Evolutionary conservation across 768 basidiomycete species (phyloP).

Genomic region (Kwoniella dendrophila): DNA sequence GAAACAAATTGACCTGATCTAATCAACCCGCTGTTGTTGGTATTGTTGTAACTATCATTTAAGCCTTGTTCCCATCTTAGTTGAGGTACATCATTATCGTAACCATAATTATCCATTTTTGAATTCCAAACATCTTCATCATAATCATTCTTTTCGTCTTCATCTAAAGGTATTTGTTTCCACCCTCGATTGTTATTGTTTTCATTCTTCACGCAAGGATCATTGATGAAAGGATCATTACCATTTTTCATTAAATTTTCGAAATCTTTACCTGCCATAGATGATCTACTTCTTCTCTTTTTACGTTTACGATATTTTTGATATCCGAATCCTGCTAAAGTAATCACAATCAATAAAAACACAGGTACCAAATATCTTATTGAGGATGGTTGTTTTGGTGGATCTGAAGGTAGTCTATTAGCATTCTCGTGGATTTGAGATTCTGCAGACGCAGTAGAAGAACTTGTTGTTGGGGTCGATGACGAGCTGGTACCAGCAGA

Average conservation of each 20-base stretch:
- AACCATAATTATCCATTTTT: constrained; percentile 18
- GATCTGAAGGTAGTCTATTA: constrained; percentile 12
- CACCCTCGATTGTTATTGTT: constrained; percentile 16
- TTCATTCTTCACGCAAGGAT: neutral
- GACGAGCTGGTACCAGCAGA: neutral
- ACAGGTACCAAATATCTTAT: constrained; percentile 34
- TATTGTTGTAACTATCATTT: neutral
- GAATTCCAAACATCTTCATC: constrained; percentile 10
- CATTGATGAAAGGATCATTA: constrained; percentile 7
- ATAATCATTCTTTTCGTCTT: constrained; percentile 29
- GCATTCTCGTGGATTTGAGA: too few relatives aligned
- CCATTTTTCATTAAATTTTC: constrained; percentile 15
- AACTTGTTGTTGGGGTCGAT: neutral
- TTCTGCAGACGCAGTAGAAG: neutral
- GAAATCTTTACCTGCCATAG: constrained; percentile 6
- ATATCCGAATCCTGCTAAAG: constrained; percentile 25
- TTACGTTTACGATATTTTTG: constrained; percentile 19
- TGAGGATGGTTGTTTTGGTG: constrained; percentile 24
- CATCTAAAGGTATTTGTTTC: constrained; percentile 17
- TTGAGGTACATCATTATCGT: constrained; percentile 4
- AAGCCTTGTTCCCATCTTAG: constrained; percentile 7
- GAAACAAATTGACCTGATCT: constrained; percentile 4
- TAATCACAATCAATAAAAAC: constrained; percentile 34
- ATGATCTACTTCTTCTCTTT: neutral
- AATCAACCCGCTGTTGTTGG: neutral